Evolutionary conservation across 345 rosid genomes (phyloP).

Genomic region (Acer saccharum): DNA sequence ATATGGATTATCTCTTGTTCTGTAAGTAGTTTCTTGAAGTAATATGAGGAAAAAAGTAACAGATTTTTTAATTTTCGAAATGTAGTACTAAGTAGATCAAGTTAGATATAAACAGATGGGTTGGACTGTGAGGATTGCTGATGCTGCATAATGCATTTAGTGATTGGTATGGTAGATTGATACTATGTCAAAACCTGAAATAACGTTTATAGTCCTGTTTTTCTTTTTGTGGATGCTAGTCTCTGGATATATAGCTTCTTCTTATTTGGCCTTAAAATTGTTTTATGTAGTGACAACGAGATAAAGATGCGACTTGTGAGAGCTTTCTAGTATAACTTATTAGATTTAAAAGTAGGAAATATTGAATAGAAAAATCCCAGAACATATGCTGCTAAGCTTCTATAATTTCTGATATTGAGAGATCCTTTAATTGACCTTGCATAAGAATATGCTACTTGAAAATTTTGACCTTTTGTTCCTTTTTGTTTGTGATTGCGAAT

Average conservation of each 20-base stretch:
- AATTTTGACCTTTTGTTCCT: not conserved
- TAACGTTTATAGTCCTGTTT: not conserved
- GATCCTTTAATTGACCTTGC: not conserved
- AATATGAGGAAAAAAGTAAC: not conserved
- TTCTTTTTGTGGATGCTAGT: not conserved
- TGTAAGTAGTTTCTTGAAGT: not conserved
- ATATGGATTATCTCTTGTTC: not conserved
- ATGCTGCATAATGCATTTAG: slow-evolving; percentile 6
- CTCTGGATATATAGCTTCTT: not conserved
- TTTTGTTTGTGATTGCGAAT: not conserved
- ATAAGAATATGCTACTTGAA: not conserved
- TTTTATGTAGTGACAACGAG: not conserved
- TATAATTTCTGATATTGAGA: not conserved
- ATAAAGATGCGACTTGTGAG: not conserved
- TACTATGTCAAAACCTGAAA: not conserved
- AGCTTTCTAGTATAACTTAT: slow-evolving; percentile 2
- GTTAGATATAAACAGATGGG: not conserved
- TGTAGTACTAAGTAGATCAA: not conserved
- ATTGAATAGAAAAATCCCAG: slow-evolving; percentile 1
- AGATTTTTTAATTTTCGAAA: not conserved
- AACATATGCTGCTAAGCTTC: slow-evolving; percentile 1
- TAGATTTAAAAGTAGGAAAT: not conserved
- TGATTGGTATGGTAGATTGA: not conserved
- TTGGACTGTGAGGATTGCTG: not conserved
- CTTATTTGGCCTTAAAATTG: not conserved